These are phyloP conservation scores for Backusella australiensis DNA, from an alignment of 192 early-diverging fungal species.

Conservation along the genomic window DNA sequence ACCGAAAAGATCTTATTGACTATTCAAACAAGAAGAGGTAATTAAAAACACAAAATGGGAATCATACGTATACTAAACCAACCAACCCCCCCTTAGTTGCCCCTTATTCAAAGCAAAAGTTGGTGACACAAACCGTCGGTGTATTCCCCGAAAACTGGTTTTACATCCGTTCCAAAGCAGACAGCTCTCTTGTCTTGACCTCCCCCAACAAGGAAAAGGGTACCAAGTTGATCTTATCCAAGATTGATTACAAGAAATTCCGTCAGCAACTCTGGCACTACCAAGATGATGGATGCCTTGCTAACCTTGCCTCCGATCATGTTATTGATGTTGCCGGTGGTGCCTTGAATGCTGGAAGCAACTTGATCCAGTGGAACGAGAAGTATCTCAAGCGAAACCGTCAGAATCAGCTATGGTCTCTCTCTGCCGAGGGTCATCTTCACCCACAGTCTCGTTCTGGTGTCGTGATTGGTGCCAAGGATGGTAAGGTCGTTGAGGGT, in stretches of 20 bases:
- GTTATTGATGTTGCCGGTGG: slow-evolving; percentile 22
- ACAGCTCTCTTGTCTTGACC: slow-evolving; percentile 14
- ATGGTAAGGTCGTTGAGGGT: neutral
- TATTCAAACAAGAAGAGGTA: neutral
- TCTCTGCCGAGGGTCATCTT: slow-evolving; percentile 26
- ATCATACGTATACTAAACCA: neutral
- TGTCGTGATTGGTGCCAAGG: neutral
- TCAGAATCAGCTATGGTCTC: slow-evolving; percentile 17
- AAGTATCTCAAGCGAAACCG: slow-evolving; percentile 8
- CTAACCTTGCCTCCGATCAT: slow-evolving; percentile 6
- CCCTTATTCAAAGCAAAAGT: neutral
- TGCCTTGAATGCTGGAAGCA: neutral
- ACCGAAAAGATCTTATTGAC: slow-evolving; percentile 13
- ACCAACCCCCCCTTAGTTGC: neutral
- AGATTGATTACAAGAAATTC: slow-evolving; percentile 12
- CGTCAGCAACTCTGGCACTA: slow-evolving; percentile 19
- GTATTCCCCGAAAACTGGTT: slow-evolving; percentile 20
- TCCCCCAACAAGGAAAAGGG: neutral
- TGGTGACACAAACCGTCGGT: slow-evolving; percentile 11
- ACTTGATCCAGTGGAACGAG: slow-evolving; percentile 15
- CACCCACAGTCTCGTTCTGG: slow-evolving; percentile 7
- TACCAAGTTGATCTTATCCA: slow-evolving; percentile 8
- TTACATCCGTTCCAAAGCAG: slow-evolving; percentile 16
- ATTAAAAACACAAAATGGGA: neutral
- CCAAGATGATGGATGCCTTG: slow-evolving; percentile 19